phyloP scores from a whole-genome alignment of 176 grass and related monocot genomes.

The Musa itinerans region DNA sequence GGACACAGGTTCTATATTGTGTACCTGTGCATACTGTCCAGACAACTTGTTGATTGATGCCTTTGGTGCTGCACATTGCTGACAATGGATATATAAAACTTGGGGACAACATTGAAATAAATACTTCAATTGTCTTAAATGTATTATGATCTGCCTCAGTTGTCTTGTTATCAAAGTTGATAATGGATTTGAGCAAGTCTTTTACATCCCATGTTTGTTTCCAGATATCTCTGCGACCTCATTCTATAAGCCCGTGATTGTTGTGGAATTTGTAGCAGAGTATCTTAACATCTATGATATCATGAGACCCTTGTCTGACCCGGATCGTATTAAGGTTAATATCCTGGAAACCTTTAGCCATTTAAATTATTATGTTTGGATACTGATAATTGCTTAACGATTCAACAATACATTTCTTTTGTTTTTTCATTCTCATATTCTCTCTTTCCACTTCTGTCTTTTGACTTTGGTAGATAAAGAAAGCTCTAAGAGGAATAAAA shows the following conservation, averaged over 20 bases:
- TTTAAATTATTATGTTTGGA: neutral
- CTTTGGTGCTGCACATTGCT: neutral
- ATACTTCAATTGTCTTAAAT: neutral
- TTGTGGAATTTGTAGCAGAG: constrained; percentile 46
- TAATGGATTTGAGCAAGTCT: constrained; percentile 4
- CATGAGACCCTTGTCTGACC: constrained; percentile 35
- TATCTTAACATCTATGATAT: constrained; percentile 36
- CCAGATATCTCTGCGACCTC: constrained; percentile 81
- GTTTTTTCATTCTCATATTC: neutral
- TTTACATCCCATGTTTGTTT: constrained; percentile 12
- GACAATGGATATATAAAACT: neutral
- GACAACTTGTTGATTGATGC: too few species aligned
- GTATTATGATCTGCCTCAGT: neutral
- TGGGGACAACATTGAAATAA: neutral
- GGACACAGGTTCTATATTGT: too few species aligned
- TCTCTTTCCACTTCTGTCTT: neutral
- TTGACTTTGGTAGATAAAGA: constrained; percentile 48
- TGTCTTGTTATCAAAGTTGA: neutral
- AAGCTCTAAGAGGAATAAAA: constrained; percentile 47
- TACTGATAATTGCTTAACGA: neutral
- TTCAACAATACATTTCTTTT: neutral
- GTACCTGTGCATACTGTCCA: too few species aligned
- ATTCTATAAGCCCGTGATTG: constrained; percentile 57
- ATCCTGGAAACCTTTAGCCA: neutral
- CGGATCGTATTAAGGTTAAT: constrained; percentile 52